Conservation (phyloP, 352 stramenopile genomes). For the Pythium dissimile region DNA sequence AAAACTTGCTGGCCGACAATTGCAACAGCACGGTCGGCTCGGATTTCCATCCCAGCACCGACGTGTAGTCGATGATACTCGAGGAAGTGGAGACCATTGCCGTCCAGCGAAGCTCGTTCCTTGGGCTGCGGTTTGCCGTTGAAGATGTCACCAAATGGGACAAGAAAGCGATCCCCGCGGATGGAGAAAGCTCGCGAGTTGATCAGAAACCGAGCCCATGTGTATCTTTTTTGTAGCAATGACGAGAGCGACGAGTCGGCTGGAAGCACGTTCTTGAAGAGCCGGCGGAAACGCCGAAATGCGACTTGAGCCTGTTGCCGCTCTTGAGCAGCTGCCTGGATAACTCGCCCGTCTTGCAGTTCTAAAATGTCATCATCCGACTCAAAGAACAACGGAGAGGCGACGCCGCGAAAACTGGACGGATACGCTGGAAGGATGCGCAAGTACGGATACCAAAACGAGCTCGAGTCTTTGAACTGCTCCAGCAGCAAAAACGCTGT, state of each 20-base stretch:
- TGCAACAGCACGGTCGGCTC: conserved; percentile 48
- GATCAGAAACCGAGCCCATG: conserved; percentile 54
- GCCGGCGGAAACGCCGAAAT: conserved; percentile 38
- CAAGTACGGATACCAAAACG: conserved; percentile 55
- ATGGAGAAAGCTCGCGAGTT: conserved; percentile 83
- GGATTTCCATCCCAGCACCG: conserved; percentile 44
- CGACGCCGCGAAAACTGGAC: conserved; percentile 2
- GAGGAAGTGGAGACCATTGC: conserved; percentile 57
- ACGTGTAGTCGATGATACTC: conserved; percentile 47
- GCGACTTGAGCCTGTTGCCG: conserved; percentile 23
- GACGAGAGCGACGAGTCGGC: not conserved
- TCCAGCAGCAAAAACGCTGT: conserved; percentile 65
- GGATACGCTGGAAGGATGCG: conserved; percentile 32
- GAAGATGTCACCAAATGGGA: conserved; percentile 88
- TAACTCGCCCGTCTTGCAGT: conserved; percentile 50
- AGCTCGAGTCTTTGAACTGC: conserved; percentile 31
- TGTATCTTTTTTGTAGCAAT: conserved; percentile 26
- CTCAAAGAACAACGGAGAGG: conserved; percentile 39
- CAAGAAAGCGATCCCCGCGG: conserved; percentile 59
- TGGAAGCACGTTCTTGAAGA: conserved; percentile 31
- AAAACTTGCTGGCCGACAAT: conserved; percentile 67
- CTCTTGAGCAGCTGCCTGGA: conserved; percentile 26
- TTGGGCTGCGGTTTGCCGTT: conserved; percentile 58
- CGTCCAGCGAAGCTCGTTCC: conserved; percentile 12
- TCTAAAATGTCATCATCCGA: conserved; percentile 23